These are phyloP conservation scores for Boletus pseudopeckii DNA, from an alignment of 768 basidiomycete species.

Conservation along the genomic window DNA sequence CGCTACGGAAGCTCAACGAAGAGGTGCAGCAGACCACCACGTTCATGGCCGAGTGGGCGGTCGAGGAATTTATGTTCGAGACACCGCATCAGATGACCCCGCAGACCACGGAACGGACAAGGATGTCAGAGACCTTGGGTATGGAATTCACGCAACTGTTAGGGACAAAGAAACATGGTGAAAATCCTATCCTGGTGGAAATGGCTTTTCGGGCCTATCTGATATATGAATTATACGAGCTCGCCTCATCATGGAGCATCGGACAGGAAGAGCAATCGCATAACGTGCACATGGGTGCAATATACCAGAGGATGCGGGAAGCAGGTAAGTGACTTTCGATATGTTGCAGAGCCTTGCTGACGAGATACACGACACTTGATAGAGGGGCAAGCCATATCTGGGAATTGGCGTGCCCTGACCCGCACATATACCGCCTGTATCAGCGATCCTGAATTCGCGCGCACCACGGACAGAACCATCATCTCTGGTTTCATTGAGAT, in stretches of 20 bases:
- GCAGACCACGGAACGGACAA: constrained; percentile 7
- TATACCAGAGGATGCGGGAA: constrained; percentile 35
- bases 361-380: neutral
- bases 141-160: constrained; percentile 17
- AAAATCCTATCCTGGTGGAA: constrained; percentile 30
- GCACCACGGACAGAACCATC: constrained; percentile 6
- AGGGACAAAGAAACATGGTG: constrained; percentile 19
- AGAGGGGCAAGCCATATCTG: constrained; percentile 43
- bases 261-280: constrained; percentile 17
- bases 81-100: neutral
- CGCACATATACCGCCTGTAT: constrained; percentile 14
- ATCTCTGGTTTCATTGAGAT: constrained; percentile 25
- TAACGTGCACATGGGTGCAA: constrained; percentile 14
- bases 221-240: constrained; percentile 16
- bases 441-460: constrained; percentile 16
- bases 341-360: neutral
- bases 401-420: constrained; percentile 42
- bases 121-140: constrained; percentile 12
- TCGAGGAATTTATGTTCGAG: constrained; percentile 36
- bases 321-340: constrained; percentile 26
- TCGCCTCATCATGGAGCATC: constrained; percentile 22
- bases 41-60: constrained; percentile 41
- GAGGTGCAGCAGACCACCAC: constrained; percentile 45
- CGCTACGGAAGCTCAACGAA: constrained; percentile 42
- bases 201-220: constrained; percentile 31